These are phyloP conservation scores for Kregervanrija pseudodelftensis DNA, from an alignment of 805 yeast species.

Conservation along the genomic window DNA sequence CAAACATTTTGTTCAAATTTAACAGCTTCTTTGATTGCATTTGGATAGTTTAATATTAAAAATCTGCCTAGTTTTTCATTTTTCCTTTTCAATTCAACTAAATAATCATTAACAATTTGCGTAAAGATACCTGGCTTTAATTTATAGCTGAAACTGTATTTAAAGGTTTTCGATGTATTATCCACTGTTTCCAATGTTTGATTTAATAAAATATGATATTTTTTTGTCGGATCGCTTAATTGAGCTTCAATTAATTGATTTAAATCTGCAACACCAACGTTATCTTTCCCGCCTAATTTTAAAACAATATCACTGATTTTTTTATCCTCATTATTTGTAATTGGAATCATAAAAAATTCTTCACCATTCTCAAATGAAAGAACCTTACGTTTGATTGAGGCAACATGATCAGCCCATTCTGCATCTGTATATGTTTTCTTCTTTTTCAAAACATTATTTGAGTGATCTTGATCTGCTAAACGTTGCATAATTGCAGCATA, in stretches of 20 bases:
- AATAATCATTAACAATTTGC: slow-evolving; percentile 36
- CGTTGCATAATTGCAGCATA: slow-evolving; percentile 26
- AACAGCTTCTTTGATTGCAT: slow-evolving; percentile 55
- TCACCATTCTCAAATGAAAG: slow-evolving; percentile 19
- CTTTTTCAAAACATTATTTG: slow-evolving; percentile 21
- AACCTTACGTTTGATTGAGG: slow-evolving; percentile 24
- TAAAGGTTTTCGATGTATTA: slow-evolving; percentile 21
- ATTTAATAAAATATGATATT: slow-evolving; percentile 46
- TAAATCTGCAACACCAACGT: slow-evolving; percentile 43
- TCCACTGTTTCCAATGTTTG: slow-evolving; percentile 28
- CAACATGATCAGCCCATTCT: slow-evolving; percentile 38
- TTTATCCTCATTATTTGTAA: slow-evolving; percentile 11
- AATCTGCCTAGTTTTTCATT: slow-evolving; percentile 37
- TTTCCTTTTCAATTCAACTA: slow-evolving; percentile 17
- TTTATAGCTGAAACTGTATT: slow-evolving; percentile 24
- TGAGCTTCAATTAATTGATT: slow-evolving; percentile 39
- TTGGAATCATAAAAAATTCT: slow-evolving; percentile 26
- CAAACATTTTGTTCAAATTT: slow-evolving; percentile 68
- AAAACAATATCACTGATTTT: slow-evolving; percentile 10
- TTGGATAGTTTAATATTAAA: slow-evolving; percentile 53
- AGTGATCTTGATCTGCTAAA: slow-evolving; percentile 26
- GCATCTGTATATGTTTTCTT: slow-evolving; percentile 39
- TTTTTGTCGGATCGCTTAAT: slow-evolving; percentile 31
- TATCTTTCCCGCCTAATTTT: slow-evolving; percentile 12
- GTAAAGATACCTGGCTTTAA: slow-evolving; percentile 41